Evolutionary conservation across 2,329 filamentous ascomycete genomes (phyloP).

Genomic region (Clarireedia paspali): DNA sequence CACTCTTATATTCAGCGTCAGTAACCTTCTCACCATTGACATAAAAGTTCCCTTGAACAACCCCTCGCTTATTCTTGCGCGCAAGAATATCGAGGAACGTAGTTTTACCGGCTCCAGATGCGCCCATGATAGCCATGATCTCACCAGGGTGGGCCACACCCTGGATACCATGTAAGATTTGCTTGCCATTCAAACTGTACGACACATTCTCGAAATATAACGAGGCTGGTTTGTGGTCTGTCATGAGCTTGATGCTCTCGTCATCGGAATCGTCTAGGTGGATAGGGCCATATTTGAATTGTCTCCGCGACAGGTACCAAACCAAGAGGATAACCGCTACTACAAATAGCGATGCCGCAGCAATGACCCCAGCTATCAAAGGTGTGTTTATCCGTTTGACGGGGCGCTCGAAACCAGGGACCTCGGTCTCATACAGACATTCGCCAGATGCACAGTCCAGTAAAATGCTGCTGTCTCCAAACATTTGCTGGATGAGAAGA

Average conservation of each 20-base stretch:
- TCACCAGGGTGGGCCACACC: slow-evolving; percentile 93
- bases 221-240: slow-evolving; percentile 84
- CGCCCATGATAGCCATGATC: slow-evolving; percentile 95
- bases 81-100: slow-evolving; percentile 95
- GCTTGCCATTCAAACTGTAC: slow-evolving; percentile 80
- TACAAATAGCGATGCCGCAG: slow-evolving; percentile 75
- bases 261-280: slow-evolving; percentile 84
- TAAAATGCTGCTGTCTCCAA: slow-evolving; percentile 85
- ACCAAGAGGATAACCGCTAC: slow-evolving; percentile 76
- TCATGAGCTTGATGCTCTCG: slow-evolving; percentile 77
- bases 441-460: slow-evolving; percentile 79
- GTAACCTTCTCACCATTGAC: slow-evolving; percentile 88
- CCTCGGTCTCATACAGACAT: slow-evolving; percentile 85
- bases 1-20: slow-evolving; percentile 79
- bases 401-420: slow-evolving; percentile 82
- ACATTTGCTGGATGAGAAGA: slow-evolving; percentile 76
- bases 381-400: slow-evolving; percentile 96
- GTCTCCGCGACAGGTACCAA: slow-evolving; percentile 82
- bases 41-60: slow-evolving; percentile 71
- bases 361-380: slow-evolving; percentile 89
- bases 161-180: slow-evolving; percentile 72
- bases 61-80: slow-evolving; percentile 90
- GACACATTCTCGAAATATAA: slow-evolving; percentile 83
- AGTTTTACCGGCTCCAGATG: slow-evolving; percentile 94
- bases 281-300: slow-evolving; percentile 63